Conservation (phyloP, 352 stramenopile genomes). For the Saprolegnia diclina region DNA sequence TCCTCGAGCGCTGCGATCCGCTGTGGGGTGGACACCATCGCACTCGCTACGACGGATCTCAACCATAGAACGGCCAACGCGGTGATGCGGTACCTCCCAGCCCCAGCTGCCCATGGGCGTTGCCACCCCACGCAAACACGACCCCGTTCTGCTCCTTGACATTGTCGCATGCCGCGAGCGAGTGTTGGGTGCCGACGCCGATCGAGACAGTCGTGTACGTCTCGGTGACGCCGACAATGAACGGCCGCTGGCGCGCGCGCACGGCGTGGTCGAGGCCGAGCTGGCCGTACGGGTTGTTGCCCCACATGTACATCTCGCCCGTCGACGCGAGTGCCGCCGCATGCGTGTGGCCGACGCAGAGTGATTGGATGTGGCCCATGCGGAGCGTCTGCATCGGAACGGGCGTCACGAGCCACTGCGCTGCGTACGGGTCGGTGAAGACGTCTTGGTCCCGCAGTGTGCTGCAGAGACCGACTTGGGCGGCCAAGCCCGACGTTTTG, state of each 20-base stretch:
- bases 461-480: slow-evolving; percentile 60
- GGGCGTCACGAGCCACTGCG: slow-evolving; percentile 62
- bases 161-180: slow-evolving; percentile 55
- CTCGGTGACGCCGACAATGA: slow-evolving; percentile 44
- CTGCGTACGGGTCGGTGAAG: slow-evolving; percentile 49
- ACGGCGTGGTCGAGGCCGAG: slow-evolving; percentile 52
- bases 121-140: slow-evolving; percentile 71
- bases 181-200: slow-evolving; percentile 57
- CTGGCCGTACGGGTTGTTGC: slow-evolving; percentile 88
- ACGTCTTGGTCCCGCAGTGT: slow-evolving; percentile 33
- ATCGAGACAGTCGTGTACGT: slow-evolving; percentile 55
- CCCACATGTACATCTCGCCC: slow-evolving; percentile 92
- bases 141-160: slow-evolving; percentile 59
- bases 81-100: neutral
- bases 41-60: neutral
- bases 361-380: slow-evolving; percentile 47
- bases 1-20: slow-evolving; percentile 45
- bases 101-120: slow-evolving; percentile 60
- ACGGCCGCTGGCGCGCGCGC: slow-evolving; percentile 38
- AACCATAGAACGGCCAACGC: too few species aligned
- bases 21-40: slow-evolving; percentile 27
- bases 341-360: slow-evolving; percentile 49
- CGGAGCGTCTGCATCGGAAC: slow-evolving; percentile 60
- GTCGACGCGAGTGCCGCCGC: slow-evolving; percentile 68
- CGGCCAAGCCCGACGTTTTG: slow-evolving; percentile 57